A percentile compares a stretch with the other conserved stretches of the same genome.
Evolutionary conservation across 345 rosid species (phyloP).

Genomic region (Trapa bicornis): DNA sequence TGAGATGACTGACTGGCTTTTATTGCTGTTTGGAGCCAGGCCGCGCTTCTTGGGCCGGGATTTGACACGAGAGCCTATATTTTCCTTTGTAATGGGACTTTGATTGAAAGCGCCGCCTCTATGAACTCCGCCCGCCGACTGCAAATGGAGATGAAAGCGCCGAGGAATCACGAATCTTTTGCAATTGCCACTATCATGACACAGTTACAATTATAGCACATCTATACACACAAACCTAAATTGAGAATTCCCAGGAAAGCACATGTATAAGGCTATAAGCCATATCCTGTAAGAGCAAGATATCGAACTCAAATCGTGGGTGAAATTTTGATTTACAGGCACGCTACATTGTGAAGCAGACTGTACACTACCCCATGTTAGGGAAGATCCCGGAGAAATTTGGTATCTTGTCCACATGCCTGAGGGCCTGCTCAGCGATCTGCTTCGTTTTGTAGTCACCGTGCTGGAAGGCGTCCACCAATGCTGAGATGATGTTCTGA

Average conservation of each 20-base stretch:
- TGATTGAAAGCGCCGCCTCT: no score
- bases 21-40: not conserved
- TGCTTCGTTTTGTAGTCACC: conserved; percentile 75
- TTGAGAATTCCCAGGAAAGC: no score
- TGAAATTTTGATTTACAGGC: not conserved
- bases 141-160: no score
- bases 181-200: no score
- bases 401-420: conserved; percentile 81
- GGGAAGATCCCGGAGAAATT: conserved; percentile 86
- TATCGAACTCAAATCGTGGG: not conserved
- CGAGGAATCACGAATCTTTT: no score
- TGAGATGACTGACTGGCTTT: not conserved
- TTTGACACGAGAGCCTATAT: no score
- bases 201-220: no score
- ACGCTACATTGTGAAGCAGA: not conserved
- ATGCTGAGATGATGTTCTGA: conserved; percentile 71
- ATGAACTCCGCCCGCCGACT: no score
- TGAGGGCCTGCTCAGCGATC: conserved; percentile 81
- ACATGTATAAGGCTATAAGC: not conserved
- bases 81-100: no score
- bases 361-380: conserved; percentile 20
- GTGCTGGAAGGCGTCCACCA: conserved; percentile 85
- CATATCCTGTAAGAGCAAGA: not conserved
- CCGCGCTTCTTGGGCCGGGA: not conserved
- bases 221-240: no score